phyloP scores from a whole-genome alignment of 306 rosid genomes.

The Quercus berberidifolia region DNA sequence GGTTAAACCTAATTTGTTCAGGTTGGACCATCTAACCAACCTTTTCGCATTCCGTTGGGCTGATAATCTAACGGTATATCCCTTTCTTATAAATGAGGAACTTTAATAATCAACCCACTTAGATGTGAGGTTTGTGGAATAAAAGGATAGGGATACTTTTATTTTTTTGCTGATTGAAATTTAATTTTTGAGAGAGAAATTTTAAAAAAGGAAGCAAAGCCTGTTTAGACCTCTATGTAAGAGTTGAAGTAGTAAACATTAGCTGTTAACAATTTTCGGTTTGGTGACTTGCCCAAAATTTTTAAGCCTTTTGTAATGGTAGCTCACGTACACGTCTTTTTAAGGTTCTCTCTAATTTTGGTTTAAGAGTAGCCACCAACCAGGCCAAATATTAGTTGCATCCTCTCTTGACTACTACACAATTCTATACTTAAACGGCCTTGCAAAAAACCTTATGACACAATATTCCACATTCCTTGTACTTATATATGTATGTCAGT shows the following conservation, averaged over 20 bases:
- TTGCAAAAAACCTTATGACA: slow-evolving; percentile 1
- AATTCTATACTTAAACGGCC: slow-evolving; percentile 21
- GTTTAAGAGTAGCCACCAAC: slow-evolving; percentile 64
- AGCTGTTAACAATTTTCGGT: slow-evolving; percentile 33
- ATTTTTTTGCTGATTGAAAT: background rate
- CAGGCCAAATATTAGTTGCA: slow-evolving; percentile 69
- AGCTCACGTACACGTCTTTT: background rate
- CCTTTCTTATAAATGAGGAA: too few species aligned
- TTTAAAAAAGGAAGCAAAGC: background rate
- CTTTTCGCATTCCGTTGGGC: background rate
- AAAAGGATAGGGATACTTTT: too few species aligned
- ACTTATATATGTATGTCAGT: slow-evolving; percentile 33
- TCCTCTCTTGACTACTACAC: slow-evolving; percentile 65
- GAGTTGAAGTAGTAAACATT: slow-evolving; percentile 5
- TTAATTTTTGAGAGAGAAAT: background rate
- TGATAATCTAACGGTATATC: too few species aligned
- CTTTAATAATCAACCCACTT: too few species aligned
- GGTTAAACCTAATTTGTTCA: slow-evolving; percentile 29
- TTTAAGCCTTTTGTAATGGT: background rate
- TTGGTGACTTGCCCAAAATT: slow-evolving; percentile 42
- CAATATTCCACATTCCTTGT: background rate
- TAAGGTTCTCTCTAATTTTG: slow-evolving; percentile 7
- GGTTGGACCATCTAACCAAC: slow-evolving; percentile 10
- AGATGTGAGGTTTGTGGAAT: too few species aligned
- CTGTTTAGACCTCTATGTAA: background rate